Evolutionary conservation across 345 rosid genomes (phyloP), one percentile per base, ranked within the genome.

Genomic region (Chamaenerion angustifolium): DNA sequence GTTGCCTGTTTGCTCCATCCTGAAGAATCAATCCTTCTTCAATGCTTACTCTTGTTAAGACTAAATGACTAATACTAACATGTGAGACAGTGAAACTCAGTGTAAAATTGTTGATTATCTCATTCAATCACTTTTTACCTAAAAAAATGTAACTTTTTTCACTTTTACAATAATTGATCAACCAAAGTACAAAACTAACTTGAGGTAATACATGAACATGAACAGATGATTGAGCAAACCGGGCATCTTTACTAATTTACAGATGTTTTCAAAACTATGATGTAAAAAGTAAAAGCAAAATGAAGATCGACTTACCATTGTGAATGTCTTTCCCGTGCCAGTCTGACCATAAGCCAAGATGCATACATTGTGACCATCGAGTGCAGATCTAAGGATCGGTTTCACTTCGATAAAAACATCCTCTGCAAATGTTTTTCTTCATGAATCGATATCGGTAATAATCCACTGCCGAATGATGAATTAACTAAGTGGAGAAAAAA

Each of bases 331-430:
- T 50, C 98, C 95, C 6, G 92, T 83, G n/a, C 92, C 87, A 1
- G 97, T 89, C 73, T 85, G 95, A 55, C 95, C 95, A 64, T 79
- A 90, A 11, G 98, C 98, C 58, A 90, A 66, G n/a, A 90, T 62
- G 53, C 92, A 86, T 15, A 74, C 98, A 66, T 81, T 81, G 71
- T 86, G 77, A 35, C 98, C 98, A 55, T 90, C 95, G 35, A 90
- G 84, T 3, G 92, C 98, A 51, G 88, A 90, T 78, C 84, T 71
- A 57, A 86, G 76, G 56, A 86, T 69, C 4, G 95, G 87, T 66
- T 78, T 78, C 18, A 83, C 85, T 67, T 90, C 98, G 55, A 58
- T 59, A 45, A 83, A 90, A 61, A 81, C 68, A 58, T 86, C 87
- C 58, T 81, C 95, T 90, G 57, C 79, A 73, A 51, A 64, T 62